These are phyloP conservation scores for Chaetomium olivaceum DNA, from an alignment of 2,329 filamentous ascomycete genomes.

Conservation along the genomic window DNA sequence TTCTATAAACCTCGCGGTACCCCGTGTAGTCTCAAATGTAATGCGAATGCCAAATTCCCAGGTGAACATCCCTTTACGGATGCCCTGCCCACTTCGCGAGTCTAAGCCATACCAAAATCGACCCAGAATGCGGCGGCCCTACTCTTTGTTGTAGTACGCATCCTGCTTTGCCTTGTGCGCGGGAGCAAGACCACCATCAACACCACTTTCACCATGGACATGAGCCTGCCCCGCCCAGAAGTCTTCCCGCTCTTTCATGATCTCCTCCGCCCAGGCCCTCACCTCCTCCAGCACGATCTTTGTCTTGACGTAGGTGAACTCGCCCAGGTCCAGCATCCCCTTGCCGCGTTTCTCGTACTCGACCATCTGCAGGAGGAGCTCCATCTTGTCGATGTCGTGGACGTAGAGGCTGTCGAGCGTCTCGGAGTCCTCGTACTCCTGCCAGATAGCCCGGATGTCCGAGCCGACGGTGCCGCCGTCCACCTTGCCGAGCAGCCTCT, in stretches of 20 bases:
- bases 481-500: slow-evolving; percentile 70
- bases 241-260: slow-evolving; percentile 72
- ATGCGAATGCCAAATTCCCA: slow-evolving; percentile 5
- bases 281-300: slow-evolving; percentile 76
- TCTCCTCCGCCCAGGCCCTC: slow-evolving; percentile 73
- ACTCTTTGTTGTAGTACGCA: slow-evolving; percentile 48
- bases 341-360: slow-evolving; percentile 82
- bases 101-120: not conserved
- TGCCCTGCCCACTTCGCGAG: not conserved
- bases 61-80: not conserved
- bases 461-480: slow-evolving; percentile 64
- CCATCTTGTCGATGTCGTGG: slow-evolving; percentile 97
- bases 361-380: slow-evolving; percentile 90
- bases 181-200: slow-evolving; percentile 42
- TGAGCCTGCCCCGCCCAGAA: slow-evolving; percentile 65
- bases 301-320: slow-evolving; percentile 79
- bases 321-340: slow-evolving; percentile 71
- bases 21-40: slow-evolving; percentile 5
- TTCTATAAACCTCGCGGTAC: slow-evolving; percentile 9
- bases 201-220: slow-evolving; percentile 49
- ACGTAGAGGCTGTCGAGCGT: slow-evolving; percentile 87
- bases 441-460: slow-evolving; percentile 79
- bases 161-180: slow-evolving; percentile 47
- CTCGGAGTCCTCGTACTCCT: slow-evolving; percentile 88
- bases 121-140: not conserved